A percentile compares a stretch with the other conserved stretches of the same genome.
These are phyloP conservation scores for Boeremia exigua DNA, from an alignment of 2,329 filamentous ascomycete species.

Conservation along the genomic window DNA sequence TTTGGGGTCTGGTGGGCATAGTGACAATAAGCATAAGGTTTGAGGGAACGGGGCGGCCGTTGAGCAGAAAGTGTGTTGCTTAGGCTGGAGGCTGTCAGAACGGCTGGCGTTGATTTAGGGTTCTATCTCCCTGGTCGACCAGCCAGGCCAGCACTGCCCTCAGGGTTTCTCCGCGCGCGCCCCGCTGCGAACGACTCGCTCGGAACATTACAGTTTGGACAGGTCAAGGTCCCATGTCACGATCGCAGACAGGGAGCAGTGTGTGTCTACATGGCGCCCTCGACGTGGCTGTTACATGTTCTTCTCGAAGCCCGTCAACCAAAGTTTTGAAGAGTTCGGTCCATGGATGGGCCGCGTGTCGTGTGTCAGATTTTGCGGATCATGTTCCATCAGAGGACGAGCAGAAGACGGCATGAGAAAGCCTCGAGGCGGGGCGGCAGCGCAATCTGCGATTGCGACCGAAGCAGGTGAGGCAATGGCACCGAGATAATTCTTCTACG, in stretches of 20 bases:
- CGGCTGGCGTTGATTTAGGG: slow-evolving; percentile 44
- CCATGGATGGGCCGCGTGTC: slow-evolving; percentile 29
- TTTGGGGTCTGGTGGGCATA: neutral
- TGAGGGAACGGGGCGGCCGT: neutral
- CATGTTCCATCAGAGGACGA: slow-evolving; percentile 19
- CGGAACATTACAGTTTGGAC: slow-evolving; percentile 45
- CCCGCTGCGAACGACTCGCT: slow-evolving; percentile 45
- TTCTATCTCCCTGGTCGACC: slow-evolving; percentile 41
- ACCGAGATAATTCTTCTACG: slow-evolving; percentile 19
- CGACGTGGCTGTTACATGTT: slow-evolving; percentile 29
- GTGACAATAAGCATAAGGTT: neutral
- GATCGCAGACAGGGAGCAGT: slow-evolving; percentile 40
- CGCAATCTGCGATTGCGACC: slow-evolving; percentile 14
- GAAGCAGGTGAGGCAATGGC: slow-evolving; percentile 23
- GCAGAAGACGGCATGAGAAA: slow-evolving; percentile 29
- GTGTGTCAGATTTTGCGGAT: slow-evolving; percentile 31
- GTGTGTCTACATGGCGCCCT: slow-evolving; percentile 25
- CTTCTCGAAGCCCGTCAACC: slow-evolving; percentile 39
- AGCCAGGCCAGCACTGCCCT: slow-evolving; percentile 42
- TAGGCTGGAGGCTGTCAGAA: neutral
- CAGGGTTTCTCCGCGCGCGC: slow-evolving; percentile 50
- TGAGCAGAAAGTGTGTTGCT: neutral
- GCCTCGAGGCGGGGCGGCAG: slow-evolving; percentile 24
- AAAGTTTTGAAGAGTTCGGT: slow-evolving; percentile 3
- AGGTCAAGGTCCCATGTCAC: slow-evolving; percentile 48